Base-by-base conservation (phyloP, 2,329 filamentous ascomycete genomes). In the Metarhizium album region DNA sequence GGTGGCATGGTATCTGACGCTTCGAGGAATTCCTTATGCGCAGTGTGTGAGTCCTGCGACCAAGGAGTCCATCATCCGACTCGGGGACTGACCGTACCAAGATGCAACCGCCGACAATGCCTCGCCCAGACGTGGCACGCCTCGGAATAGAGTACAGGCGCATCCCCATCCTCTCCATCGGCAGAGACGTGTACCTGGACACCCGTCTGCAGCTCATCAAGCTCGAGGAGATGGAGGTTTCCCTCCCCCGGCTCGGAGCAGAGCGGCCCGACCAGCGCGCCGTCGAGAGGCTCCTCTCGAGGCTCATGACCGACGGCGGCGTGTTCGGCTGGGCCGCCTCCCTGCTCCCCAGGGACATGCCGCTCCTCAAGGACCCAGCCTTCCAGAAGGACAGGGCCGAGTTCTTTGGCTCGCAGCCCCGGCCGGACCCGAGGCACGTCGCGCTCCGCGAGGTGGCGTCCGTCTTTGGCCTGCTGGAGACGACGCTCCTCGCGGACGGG, bases 141-240 rank as follows among this genome's bases (percentile, higher is more conserved):
- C 72, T 89, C 14, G 82, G 81, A 24, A 72, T 87, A 50, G 68
- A 71, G 6, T 84, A 90, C 66, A 77, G 84, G 3, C 82, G 85
- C 52, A 87, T 87, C 51, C 85, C 85, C 1, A 60, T 88, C 47
- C 66, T 88, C 47, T 68, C 79, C 22, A 80, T 87, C 57, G 84
- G 82, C 16, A 72, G 77, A 5, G 79, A 86, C 60, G 68, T 89
- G 42, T 88, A 87, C 68, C 70, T 80, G 53, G 85, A 89, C 69
- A 82, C 82, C 2, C 78, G 82, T 2, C 74, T 87, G 22, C 87
- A 88, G 58, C 64, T 89, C 20, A 65, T 65, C 24, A 83, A 81
- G 62, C 77, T 89, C 1, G 81, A 87, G 58, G 58, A 68, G 1
- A 67, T 76, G 35, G 79, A 76, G 60, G 76, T 76, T 0, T 55